Base-by-base conservation (phyloP, 176 grass and related monocot genomes). In the Raddia guianensis region DNA sequence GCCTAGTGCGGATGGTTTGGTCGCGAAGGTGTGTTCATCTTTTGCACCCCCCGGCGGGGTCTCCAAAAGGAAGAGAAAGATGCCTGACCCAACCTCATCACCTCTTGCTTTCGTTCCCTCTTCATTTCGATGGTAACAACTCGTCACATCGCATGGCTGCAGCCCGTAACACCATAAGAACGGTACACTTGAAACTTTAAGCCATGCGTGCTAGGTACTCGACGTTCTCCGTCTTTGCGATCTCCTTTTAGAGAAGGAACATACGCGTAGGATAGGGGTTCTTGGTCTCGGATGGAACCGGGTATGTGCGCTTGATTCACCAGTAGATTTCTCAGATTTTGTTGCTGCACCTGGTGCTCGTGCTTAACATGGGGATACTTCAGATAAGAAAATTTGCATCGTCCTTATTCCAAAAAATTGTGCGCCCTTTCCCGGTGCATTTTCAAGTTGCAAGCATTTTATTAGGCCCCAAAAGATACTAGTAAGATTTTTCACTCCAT, bases 11-110 rank as follows among this genome's bases (percentile, higher is more conserved):
- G 62, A 63, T 59, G 14, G 70, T 75, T 58, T 90, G 83, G 88
- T 80, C 66, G 72, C 12, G 4, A 0, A 80, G 87, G 66, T 68
- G 72, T 57, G 55, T 37, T 81, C 66, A 62, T 74, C 69, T 56
- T 70, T 55, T 53, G 37, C 37, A 40, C 52, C 50, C 42, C 27
- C 27, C 27, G 27, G 27, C 8, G 72, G 52, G 84, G 53, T 60
- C 33, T 85, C 77, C 84, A 80, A 87, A 88, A 88, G 73, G 52
- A 71, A 68, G 91, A 93, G 78, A 91, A 81, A 72, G 92, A 94
- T 91, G 76, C 62, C 80, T 85, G 76, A 94, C 33, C 92, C 80
- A 87, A 94, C 81, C 33, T 82, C 53, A 9, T 82, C 53, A 9
- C n/a, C 48, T 83, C 57, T 75, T 62, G 56, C 65, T 85, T 76